Base-by-base conservation (phyloP, 495 filamentous ascomycete species). In the Neurospora sp. region DNA sequence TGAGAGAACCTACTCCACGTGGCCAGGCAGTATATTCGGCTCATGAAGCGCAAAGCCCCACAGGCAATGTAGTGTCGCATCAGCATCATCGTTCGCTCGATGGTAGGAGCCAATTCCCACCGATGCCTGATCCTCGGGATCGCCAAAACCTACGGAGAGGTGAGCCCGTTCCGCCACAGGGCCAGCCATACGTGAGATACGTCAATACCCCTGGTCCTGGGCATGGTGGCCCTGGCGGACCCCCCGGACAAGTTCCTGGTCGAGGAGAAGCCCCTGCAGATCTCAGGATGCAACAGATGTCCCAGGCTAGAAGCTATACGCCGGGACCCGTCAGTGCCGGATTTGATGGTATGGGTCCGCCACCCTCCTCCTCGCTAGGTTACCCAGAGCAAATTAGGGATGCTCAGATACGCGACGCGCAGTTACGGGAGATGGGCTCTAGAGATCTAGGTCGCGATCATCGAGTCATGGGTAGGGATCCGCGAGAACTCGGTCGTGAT, bases 1-100 rank as follows among this genome's bases (percentile, higher is more conserved):
- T 80, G 75, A 70, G 83, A 74, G 82, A 85, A n/a, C 72, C 80
- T 19, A 73, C 81, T 13, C 76, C 80, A 19, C 79, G 82, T 8
- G 80, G 79, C n/a, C 78, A 81, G 31, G 73, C 79, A 5, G 77
- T 79, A 1, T 76, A 83, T 70, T 34, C 72, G 38, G 40, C 72
- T 70, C 74, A 82, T 74, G 77, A 80, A 13, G 62, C 74, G 39
- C 78, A 76, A 39, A 76, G 81, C 74, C 79, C 77, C 34, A 73
- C 70, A 9, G 69, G 70, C 66, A 71, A 72, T 69, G 77, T 75
- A 73, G 69, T 78, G 36, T 69, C 73, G 19, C 80, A 79, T 39
- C 77, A 79, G 45, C 79, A 81, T 17, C 73, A 78, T 38, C 39
- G 42, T 8, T 80, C 80, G 0, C 69, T 81, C 0, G 76, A 66